Base-by-base conservation (phyloP, 2,329 filamentous ascomycete species). In the Alternaria brassicicola region DNA sequence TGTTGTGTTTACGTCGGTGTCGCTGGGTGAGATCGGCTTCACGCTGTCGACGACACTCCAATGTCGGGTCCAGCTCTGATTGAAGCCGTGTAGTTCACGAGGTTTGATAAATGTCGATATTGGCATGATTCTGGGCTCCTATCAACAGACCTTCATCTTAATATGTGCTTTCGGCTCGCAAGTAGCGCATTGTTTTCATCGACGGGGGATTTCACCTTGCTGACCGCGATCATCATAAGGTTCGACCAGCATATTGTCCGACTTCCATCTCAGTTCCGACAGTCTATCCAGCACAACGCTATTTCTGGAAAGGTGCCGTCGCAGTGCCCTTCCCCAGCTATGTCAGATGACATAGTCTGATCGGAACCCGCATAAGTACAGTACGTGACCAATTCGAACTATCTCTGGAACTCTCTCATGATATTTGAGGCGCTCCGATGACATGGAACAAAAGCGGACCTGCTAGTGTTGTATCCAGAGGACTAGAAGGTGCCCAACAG, bases 371-470 rank as follows among this genome's bases (percentile, higher is more conserved):
- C 42, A 8, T 45, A 45, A 25, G 42, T 45, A 15, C 42, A 45
- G 1, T 76, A 76, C 55, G 72, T 69, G 15, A 76, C 75, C 6
- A 64, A 74, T 48, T 42, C 48, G 3, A 52, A 63, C 31, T 70
- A 74, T 45, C 68, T 78, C 8, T 78, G 75, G 62, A 75, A 74
- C 51, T 67, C 72, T 3, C 45, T 78, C 55, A 78, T 79, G 76
- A 68, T 79, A 12, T 72, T 78, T 41, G 78, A 78, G 52, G 52
- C 74, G 2, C 64, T 79, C 3, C 61, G 76, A 39, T 61, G 73
- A 9, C 74, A 15, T 66, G 70, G 13, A 68, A 66, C 55, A 66
- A 74, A 64, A 74, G 45, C 36, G 1, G 45, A 55, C 3, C 46
- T 17, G 2, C 17, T 55, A 4, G 28, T 55, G 53, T 3, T 76